Evolutionary conservation across 345 rosid species (phyloP).

Genomic region (Nephelium lappaceum): DNA sequence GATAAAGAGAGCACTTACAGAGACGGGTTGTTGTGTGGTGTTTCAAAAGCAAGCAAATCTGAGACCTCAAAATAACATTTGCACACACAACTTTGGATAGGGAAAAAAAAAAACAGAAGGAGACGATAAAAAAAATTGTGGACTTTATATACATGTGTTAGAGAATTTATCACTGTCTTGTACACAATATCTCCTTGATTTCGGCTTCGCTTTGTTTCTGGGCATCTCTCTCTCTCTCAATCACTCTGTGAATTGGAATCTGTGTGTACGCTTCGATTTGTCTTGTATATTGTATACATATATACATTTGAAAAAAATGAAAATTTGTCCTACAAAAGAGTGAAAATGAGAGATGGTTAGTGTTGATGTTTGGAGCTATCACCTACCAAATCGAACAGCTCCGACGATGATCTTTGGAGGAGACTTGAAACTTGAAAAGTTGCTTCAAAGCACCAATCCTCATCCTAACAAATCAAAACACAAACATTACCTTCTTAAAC

Average conservation of each 20-base stretch:
- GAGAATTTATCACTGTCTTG: slow-evolving; percentile 7
- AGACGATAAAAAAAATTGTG: slow-evolving; percentile 13
- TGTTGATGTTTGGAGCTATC: slow-evolving; percentile 46
- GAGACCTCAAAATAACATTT: slow-evolving; percentile 32
- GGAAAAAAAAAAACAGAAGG: not conserved
- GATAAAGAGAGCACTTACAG: slow-evolving; percentile 26
- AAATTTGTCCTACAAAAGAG: not conserved
- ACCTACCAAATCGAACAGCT: slow-evolving; percentile 47
- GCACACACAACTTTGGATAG: not conserved
- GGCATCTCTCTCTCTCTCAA: too few species aligned
- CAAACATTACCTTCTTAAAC: too few species aligned
- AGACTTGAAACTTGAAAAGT: too few species aligned
- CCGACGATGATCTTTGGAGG: too few species aligned
- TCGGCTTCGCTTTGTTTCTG: too few species aligned
- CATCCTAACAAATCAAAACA: too few species aligned
- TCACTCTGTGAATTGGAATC: too few species aligned
- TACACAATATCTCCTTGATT: not conserved
- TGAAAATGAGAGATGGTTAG: slow-evolving; percentile 35
- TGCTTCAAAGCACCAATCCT: too few species aligned
- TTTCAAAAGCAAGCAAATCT: slow-evolving; percentile 35
- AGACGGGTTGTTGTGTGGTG: slow-evolving; percentile 5
- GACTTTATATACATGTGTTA: slow-evolving; percentile 18
- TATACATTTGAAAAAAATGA: not conserved
- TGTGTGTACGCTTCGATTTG: too few species aligned
- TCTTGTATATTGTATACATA: too few species aligned